Base-by-base conservation (phyloP, 768 basidiomycete species). In the Rhizopogon vulgaris region DNA sequence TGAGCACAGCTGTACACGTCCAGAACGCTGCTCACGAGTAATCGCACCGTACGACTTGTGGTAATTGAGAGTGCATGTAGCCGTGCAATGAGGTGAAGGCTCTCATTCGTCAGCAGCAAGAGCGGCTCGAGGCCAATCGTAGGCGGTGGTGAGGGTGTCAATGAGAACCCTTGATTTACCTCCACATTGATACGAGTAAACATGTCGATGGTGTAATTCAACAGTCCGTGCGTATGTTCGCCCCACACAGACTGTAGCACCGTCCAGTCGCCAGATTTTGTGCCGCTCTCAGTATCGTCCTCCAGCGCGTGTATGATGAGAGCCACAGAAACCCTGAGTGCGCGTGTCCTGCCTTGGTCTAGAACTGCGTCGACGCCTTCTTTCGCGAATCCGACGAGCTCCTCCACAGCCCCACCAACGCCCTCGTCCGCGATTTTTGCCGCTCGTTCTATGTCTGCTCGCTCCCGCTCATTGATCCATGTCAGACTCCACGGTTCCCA, bases 371-470 rank as follows among this genome's bases (percentile, higher is more conserved):
- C 73, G 64, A 59, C 73, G 74, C 47, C 73, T 57, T 25, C 48
- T 15, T 55, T 53, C 37, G 62, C 62, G 12, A 52, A 43, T 24
- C 61, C 55, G n/a, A 56, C 52, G 11, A 90, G 66, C 60, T 87
- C 83, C 42, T 84, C 82, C 11, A 87, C 67, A 1, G 83, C 86
- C 17, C 79, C 79, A 0, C 73, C 59, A 3, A 88, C 60, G 1
- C 87, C 87, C 51, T 85, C 80, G 32, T 87, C 80, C 0, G 80
- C 83, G n/a, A 90, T 78, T 24, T 75, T 67, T 0, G 87, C 85
- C 11, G 82, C 71, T 58, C 82, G 78, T 22, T 78, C 77, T 61
- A 90, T 70, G 7, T 77, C 73, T 25, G 79, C 65, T 10, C 80
- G 72, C 50, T 87, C 84, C 25, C 77, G 71, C 36, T 85, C 80